A percentile compares a stretch with the other conserved stretches of the same genome.
Conservation (phyloP, 2,329 filamentous ascomycete species). For the Aspergillus unguis region DNA sequence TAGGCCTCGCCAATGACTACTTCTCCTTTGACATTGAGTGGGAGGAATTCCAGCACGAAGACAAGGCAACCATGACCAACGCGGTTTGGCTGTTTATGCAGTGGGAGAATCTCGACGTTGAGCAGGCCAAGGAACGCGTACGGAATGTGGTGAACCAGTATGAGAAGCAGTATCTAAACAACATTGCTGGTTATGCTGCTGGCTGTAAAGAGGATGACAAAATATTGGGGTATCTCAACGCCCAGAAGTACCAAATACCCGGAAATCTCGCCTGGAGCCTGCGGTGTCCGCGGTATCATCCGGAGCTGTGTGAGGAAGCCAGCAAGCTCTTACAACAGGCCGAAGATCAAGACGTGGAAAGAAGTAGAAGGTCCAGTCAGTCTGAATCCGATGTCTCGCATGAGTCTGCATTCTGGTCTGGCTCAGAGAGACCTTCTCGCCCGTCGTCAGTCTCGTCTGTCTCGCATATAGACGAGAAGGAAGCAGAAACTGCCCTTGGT, state of each 20-base stretch:
- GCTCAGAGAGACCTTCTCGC: background rate
- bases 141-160: constrained; percentile 11
- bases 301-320: constrained; percentile 6
- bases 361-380: background rate
- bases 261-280: constrained; percentile 20
- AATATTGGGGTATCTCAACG: constrained; percentile 9
- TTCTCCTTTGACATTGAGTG: constrained; percentile 20
- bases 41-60: constrained; percentile 9
- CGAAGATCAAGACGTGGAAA: background rate
- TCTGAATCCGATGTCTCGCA: background rate
- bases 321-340: background rate
- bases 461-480: background rate
- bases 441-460: constrained; percentile 2
- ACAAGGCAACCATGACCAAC: constrained; percentile 13
- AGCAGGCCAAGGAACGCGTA: constrained; percentile 11
- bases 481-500: background rate
- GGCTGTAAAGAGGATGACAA: constrained; percentile 1
- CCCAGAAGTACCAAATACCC: constrained; percentile 14
- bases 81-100: constrained; percentile 19
- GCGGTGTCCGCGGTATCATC: constrained; percentile 19
- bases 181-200: constrained; percentile 1
- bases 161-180: constrained; percentile 9
- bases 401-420: constrained; percentile 1
- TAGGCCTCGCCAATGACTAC: constrained; percentile 19
- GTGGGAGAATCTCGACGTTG: constrained; percentile 12